Evolutionary conservation across 208 protist genomes (phyloP).

Genomic region (Trypanosoma cruzi): DNA sequence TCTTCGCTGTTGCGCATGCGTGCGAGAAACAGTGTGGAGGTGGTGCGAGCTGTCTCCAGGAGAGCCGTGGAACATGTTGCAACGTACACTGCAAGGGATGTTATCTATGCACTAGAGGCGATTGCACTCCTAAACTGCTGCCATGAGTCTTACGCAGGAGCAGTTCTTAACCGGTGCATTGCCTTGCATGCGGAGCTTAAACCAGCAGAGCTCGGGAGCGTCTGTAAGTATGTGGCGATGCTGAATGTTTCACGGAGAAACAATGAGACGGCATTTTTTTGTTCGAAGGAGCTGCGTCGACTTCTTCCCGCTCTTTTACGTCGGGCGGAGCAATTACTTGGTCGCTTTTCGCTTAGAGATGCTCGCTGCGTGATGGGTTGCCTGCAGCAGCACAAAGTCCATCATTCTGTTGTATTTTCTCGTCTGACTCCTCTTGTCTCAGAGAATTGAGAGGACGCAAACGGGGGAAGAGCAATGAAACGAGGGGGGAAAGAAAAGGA

Average conservation of each 20-base stretch:
- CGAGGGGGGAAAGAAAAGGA: background rate
- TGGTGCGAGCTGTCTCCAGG: conserved; percentile 50
- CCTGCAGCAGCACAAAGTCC: conserved; percentile 70
- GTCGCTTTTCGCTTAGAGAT: conserved; percentile 68
- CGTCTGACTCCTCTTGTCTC: conserved; percentile 53
- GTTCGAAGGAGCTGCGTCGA: conserved; percentile 61
- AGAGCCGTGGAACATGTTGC: conserved; percentile 36
- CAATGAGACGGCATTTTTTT: conserved; percentile 45
- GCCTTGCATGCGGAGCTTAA: conserved; percentile 41
- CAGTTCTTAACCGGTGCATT: conserved; percentile 53
- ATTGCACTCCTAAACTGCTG: conserved; percentile 52
- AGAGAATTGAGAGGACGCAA: conserved; percentile 18
- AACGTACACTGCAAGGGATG: conserved; percentile 65
- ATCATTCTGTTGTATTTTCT: conserved; percentile 83
- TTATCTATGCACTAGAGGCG: conserved; percentile 73
- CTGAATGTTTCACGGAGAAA: conserved; percentile 39
- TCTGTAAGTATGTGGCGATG: conserved; percentile 79
- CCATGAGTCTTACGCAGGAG: conserved; percentile 49
- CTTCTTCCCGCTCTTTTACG: conserved; percentile 60
- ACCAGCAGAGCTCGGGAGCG: conserved; percentile 47
- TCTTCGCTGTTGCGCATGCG: conserved; percentile 66
- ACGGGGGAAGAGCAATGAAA: background rate
- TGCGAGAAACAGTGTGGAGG: conserved; percentile 37
- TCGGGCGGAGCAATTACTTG: conserved; percentile 61
- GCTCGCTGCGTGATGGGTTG: conserved; percentile 79